Evolutionary conservation across 352 stramenopile species (phyloP), one percentile per base, ranked within the genome.

Genomic region (Pythium graminicola): DNA sequence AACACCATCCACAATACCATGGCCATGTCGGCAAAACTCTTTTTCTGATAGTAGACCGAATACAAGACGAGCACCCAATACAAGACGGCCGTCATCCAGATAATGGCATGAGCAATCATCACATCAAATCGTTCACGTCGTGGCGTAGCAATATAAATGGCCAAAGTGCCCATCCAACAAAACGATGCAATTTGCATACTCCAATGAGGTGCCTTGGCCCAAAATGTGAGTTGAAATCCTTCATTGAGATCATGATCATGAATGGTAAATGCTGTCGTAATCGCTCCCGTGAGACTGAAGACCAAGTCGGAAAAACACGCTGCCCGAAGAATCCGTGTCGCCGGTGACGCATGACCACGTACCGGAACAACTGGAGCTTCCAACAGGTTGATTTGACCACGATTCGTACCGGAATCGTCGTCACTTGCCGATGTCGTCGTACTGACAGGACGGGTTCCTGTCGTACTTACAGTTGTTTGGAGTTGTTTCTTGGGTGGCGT

Each of bases 11-110:
- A 93, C 50, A 91, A 67, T 31, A 90, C 68, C 54, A 77, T 79
- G 9, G 74, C 82, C 2, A 75, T 65, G 29, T 78, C 50, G 26
- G 72, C 55, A 43, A 81, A 76, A 10, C 51, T 24, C 8, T 54
- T 54, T 20, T 63, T 72, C 23, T 71, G 33, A 47, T 85, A 82
- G 58, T 88, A 86, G 24, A 65, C 68, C 17, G 76, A 72, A 49
- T 88, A 89, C 9, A 90, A 58, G 45, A 89, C 72, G 3, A 93
- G 62, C 1, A 86, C 64, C 66, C 70, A 89, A 54, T 85, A 93
- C 24, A 93, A 81, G 6, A 89, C 64, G 1, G 85, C 67, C 17
- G 84, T 43, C 59, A 88, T 73, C 81, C 81, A 93, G 27, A 93
- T 87, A 41, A 89, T 64, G 1, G 72, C 72, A 48, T 93, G 82